Evolutionary conservation across 306 rosid species (phyloP).

Genomic region (Cyclanthera cordifolia): DNA sequence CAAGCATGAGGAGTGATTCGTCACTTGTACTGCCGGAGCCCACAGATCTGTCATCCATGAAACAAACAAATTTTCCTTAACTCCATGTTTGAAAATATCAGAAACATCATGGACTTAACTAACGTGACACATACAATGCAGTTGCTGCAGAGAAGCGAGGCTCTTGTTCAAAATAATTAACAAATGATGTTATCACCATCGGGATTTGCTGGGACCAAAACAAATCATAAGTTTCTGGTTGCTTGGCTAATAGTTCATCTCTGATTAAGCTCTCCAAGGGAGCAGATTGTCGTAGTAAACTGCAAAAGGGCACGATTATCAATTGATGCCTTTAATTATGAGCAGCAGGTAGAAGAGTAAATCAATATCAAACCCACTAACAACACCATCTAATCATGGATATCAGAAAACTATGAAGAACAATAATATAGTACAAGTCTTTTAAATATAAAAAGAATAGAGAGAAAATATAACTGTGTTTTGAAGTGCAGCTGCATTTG

Average conservation of each 20-base stretch:
- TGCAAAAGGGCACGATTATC: conserved; percentile 32
- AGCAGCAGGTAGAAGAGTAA: not conserved
- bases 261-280: conserved; percentile 70
- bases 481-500: not conserved
- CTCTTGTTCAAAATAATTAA: conserved; percentile 53
- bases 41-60: conserved; percentile 48
- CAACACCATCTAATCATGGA: not conserved
- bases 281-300: conserved; percentile 73
- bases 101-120: not conserved
- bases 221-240: conserved; percentile 80
- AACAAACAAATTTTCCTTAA: conserved; percentile 21
- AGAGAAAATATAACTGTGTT: not conserved
- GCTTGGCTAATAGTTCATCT: conserved; percentile 68
- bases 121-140: conserved; percentile 41
- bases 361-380: not conserved
- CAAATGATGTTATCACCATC: conserved; percentile 53
- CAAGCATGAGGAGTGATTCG: conserved; percentile 64
- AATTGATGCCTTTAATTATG: not conserved
- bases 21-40: conserved; percentile 45
- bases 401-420: not conserved
- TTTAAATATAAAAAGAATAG: not conserved
- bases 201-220: conserved; percentile 90
- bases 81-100: conserved; percentile 7
- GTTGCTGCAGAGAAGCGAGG: conserved; percentile 53
- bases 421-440: not conserved